Evolutionary conservation across 345 rosid species (phyloP), one percentile per base, ranked within the genome.

Genomic region (Rhizophora mangle): DNA sequence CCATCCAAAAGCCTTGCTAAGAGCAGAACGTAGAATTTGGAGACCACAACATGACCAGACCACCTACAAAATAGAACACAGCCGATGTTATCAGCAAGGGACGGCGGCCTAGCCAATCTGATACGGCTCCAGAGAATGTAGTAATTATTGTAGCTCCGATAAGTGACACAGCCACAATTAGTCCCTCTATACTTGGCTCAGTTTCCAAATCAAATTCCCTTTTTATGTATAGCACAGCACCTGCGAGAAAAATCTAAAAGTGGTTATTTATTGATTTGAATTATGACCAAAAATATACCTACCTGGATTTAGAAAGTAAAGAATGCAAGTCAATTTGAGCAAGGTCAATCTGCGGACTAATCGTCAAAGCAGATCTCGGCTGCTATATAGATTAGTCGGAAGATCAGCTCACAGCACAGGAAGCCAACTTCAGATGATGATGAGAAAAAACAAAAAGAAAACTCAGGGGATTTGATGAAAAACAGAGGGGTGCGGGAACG

Each of bases 1-100:
- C 99, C 99, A 72, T 89, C 99, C 78, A 92, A 70, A 51, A 92
- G 87, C 83, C 99, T 89, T 37, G 97, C 98, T 70, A 92, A 67
- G 43, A 96, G 96, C 60, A 92, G 75, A 26, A 84, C 76, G 74
- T 89, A 88, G 68, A 96, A 63, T 92, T 92, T 1, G 99, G 99
- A 70, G 99, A 87, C 98, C 98, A 92, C 30, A 90, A 69, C 99
- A 92, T 92, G 24, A 89, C 86, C 31, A 90, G 81, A 76, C 96
- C 94, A 63, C 98, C 83, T 60, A 89, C 31, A 64, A 87, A 83
- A 68, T 92, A 92, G 65, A 95, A 85, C 39, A 90, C 15, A 11
- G 98, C 86, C 1, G 99, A 90, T 31, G 85, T 26, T 62, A 96
- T 92, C 5, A 95, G 82, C 93, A 95, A 74, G 10, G 96, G 97